A percentile compares a stretch with the other conserved stretches of the same genome.
Evolutionary conservation across 106 monocot species (phyloP).

Genomic region (Dactylorhiza incarnata): DNA sequence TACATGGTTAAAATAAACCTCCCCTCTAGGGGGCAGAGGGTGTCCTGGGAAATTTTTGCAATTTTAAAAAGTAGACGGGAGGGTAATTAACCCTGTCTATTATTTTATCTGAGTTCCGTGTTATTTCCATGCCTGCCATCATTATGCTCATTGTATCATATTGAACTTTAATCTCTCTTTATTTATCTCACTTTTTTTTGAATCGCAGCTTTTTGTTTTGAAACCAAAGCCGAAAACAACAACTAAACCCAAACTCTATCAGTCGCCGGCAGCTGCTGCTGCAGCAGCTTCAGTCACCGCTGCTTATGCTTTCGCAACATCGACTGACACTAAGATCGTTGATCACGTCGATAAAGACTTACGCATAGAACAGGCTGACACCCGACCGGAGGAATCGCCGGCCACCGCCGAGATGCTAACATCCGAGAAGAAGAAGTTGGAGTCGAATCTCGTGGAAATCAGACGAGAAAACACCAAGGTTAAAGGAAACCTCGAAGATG

Average conservation of each 20-base stretch:
- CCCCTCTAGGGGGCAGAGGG: too few species aligned
- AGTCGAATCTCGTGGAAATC: conserved; percentile 50
- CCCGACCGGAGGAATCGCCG: conserved; percentile 5
- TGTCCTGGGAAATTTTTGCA: too few species aligned
- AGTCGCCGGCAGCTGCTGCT: conserved; percentile 88
- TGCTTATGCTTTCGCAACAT: conserved; percentile 64
- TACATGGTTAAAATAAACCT: too few species aligned
- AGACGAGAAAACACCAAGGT: conserved; percentile 57
- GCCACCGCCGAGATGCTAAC: conserved; percentile 21
- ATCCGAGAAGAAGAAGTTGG: conserved; percentile 42
- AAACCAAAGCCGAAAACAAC: conserved; percentile 47
- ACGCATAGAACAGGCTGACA: conserved; percentile 15
- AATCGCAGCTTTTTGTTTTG: conserved; percentile 58
- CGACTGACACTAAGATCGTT: conserved; percentile 27
- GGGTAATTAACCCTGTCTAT: too few species aligned
- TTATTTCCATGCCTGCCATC: too few species aligned
- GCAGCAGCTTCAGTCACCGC: conserved; percentile 93
- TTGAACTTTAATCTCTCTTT: background rate
- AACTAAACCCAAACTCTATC: conserved; percentile 47
- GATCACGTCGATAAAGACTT: conserved; percentile 12
- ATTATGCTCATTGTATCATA: too few species aligned
- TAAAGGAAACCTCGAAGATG: conserved; percentile 38
- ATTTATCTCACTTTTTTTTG: background rate
- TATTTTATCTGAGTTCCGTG: too few species aligned
- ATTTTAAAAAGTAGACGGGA: too few species aligned